Conservation (phyloP, 192 early-diverging fungal species). For the Thamnidium elegans region DNA sequence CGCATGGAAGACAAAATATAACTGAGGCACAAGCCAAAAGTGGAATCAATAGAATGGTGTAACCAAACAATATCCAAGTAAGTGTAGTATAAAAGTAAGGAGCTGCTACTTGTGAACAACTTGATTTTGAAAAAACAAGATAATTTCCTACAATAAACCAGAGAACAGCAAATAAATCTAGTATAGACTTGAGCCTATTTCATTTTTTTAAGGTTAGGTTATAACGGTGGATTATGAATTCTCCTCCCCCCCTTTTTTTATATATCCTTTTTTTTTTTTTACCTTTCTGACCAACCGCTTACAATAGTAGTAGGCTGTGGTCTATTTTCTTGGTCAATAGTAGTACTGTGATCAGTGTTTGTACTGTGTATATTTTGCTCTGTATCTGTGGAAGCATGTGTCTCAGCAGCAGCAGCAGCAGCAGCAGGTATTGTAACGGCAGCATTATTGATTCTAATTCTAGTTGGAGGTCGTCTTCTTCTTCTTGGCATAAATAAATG, state of each 20-base stretch:
- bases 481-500: constrained; percentile 12
- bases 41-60: constrained; percentile 62
- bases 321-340: background rate
- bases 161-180: constrained; percentile 59
- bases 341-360: background rate
- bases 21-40: constrained; percentile 56
- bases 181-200: constrained; percentile 47
- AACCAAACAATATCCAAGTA: constrained; percentile 65
- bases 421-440: background rate
- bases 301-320: background rate
- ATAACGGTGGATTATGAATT: background rate
- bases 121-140: constrained; percentile 54
- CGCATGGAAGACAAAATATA: constrained; percentile 61
- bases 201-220: background rate
- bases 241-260: no score
- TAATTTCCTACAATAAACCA: constrained; percentile 73
- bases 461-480: background rate
- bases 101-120: constrained; percentile 49
- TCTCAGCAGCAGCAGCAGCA: background rate
- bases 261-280: background rate
- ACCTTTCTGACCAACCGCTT: constrained; percentile 5
- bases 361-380: background rate
- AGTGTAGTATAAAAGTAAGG: constrained; percentile 59
- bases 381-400: background rate
- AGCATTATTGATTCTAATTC: background rate